Percentiles rank a stretch among this genome's conserved stretches.
phyloP scores from a whole-genome alignment of 305 asterid species.

The Fraxinus floribunda region DNA sequence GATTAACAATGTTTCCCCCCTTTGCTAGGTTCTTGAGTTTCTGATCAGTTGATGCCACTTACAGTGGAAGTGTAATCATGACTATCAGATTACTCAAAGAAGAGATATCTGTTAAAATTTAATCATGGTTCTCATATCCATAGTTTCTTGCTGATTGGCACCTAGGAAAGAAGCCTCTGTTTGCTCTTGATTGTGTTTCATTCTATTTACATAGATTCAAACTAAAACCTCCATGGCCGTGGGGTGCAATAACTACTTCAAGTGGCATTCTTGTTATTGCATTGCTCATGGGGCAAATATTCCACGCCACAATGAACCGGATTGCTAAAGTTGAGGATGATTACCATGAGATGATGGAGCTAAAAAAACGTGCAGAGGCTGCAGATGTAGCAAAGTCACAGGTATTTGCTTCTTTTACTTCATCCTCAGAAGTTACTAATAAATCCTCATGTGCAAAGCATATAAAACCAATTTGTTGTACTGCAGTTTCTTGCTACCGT shows the following conservation, averaged over 20 bases:
- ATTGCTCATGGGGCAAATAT: conserved; percentile 64
- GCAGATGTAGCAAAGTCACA: conserved; percentile 93
- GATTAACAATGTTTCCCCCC: not conserved
- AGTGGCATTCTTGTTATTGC: conserved; percentile 59
- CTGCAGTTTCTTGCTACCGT: conserved; percentile 93
- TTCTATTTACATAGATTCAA: conserved; percentile 63
- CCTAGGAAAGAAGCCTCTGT: not conserved
- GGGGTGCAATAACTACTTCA: conserved; percentile 56
- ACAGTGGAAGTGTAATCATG: not conserved
- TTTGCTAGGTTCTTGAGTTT: not conserved
- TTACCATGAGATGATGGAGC: conserved; percentile 66
- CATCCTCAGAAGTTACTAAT: not conserved
- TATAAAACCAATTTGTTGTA: conserved; percentile 20
- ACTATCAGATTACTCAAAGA: not conserved
- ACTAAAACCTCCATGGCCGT: conserved; percentile 85
- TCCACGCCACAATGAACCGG: conserved; percentile 74
- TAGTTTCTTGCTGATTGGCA: not conserved
- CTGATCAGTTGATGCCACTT: not conserved
- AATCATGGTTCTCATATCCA: not conserved
- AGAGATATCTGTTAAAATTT: not conserved
- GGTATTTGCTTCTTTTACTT: conserved; percentile 35
- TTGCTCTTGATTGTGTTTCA: not conserved
- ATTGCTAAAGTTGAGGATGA: conserved; percentile 89
- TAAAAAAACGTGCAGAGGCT: conserved; percentile 80
- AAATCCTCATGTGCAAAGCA: not conserved